A percentile compares a stretch with the other conserved stretches of the same genome.
These are phyloP conservation scores for Rhodotorula sp. DNA, from an alignment of 1,284 basidiomycete genomes.

Conservation along the genomic window DNA sequence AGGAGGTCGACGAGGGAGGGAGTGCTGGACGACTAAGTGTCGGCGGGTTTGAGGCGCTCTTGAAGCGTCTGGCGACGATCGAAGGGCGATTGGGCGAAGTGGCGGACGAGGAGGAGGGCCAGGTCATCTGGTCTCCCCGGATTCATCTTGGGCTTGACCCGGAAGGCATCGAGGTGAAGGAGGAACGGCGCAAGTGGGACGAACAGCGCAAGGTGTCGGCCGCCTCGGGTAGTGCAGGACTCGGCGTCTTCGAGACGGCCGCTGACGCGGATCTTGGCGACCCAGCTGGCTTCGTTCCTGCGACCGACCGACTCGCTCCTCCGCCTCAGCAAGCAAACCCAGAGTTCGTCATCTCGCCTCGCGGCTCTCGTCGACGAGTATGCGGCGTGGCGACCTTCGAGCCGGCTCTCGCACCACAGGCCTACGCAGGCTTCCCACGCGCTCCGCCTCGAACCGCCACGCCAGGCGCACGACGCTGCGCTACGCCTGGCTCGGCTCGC, in stretches of 20 bases:
- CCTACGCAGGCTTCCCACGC: not conserved
- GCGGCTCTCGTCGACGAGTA: not conserved
- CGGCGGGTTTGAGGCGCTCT: conserved; percentile 23
- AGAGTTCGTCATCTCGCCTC: not conserved
- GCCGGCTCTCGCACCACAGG: not conserved
- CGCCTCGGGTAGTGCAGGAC: not conserved
- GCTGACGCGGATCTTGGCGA: not conserved
- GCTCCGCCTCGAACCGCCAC: not conserved
- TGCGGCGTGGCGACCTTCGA: not conserved
- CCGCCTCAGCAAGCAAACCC: not conserved
- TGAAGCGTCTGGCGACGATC: not conserved
- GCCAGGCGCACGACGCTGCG: not conserved
- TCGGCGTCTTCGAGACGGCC: not conserved
- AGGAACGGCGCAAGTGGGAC: conserved; percentile 9
- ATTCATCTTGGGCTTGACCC: conserved; percentile 12
- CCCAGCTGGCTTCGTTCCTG: not conserved
- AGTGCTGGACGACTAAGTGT: conserved; percentile 12
- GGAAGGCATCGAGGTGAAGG: conserved; percentile 9
- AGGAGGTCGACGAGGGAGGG: too few relatives aligned
- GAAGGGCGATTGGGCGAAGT: not conserved
- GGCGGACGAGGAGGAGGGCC: not conserved
- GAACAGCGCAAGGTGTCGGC: not conserved
- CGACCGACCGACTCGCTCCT: not conserved
- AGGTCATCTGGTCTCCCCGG: conserved; percentile 15
- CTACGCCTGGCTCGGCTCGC: conserved; percentile 2